Evolutionary conservation across 345 rosid species (phyloP).

Genomic region (Firmiana major): DNA sequence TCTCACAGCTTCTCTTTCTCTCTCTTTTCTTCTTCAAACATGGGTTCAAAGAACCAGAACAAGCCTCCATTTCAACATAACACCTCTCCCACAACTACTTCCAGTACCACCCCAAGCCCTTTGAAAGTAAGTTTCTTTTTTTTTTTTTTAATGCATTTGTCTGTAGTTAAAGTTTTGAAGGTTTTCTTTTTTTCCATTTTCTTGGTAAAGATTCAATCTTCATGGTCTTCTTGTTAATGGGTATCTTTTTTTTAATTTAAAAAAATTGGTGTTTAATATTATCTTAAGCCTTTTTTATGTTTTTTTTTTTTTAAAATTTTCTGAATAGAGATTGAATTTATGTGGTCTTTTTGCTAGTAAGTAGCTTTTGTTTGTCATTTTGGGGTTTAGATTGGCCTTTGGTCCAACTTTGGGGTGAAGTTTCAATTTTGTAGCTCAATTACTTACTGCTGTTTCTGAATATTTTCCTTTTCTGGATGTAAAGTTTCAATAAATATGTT

Average conservation of each 20-base stretch:
- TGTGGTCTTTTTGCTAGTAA: constrained; percentile 9
- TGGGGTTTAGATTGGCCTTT: not conserved
- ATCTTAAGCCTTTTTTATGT: not conserved
- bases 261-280: not conserved
- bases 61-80: constrained; percentile 47
- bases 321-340: not conserved
- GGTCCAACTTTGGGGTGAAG: not conserved
- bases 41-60: constrained; percentile 45
- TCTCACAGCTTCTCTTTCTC: constrained; percentile 16
- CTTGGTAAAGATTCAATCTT: not conserved
- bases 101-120: constrained; percentile 16
- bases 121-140: constrained; percentile 36
- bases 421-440: constrained; percentile 4
- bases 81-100: not conserved
- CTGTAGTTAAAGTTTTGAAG: not conserved
- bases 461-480: not conserved
- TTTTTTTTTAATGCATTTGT: not conserved
- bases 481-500: not conserved
- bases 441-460: not conserved
- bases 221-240: constrained; percentile 13
- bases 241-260: constrained; percentile 16
- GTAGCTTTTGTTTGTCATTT: constrained; percentile 2
- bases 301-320: no score
- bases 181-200: not conserved
- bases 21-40: constrained; percentile 31